Evolutionary conservation across 169 alveolate species (phyloP).

Genomic region (Neospora caninum): DNA sequence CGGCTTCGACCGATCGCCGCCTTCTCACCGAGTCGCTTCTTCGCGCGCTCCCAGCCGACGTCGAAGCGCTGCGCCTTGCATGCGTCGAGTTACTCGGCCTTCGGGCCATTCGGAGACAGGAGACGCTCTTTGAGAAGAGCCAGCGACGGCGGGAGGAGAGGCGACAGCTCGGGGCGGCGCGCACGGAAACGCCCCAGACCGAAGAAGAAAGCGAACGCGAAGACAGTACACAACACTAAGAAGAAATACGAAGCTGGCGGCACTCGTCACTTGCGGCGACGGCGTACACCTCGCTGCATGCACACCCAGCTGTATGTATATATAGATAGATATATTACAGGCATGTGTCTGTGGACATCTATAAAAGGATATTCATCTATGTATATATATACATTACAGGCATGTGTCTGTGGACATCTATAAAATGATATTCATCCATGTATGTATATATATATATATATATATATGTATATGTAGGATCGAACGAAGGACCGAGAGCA

Average conservation of each 20-base stretch:
- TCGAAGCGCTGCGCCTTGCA: not conserved
- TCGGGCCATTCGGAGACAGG: not conserved
- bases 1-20: not conserved
- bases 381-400: too few species aligned
- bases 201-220: not conserved
- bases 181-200: not conserved
- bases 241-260: not conserved
- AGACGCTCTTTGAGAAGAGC: not conserved
- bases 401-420: too few species aligned
- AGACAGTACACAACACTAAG: not conserved
- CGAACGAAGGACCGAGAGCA: too few species aligned
- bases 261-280: too few species aligned
- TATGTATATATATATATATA: too few species aligned
- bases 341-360: too few species aligned
- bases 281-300: too few species aligned
- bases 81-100: not conserved
- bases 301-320: too few species aligned
- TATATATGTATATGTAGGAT: too few species aligned
- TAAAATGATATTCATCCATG: too few species aligned
- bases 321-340: too few species aligned
- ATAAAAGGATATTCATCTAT: too few species aligned
- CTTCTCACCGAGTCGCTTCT: not conserved
- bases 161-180: not conserved
- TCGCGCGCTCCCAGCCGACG: slow-evolving; percentile 15
- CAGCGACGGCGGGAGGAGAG: not conserved